Percentiles rank a stretch among this genome's conserved stretches.
These are phyloP conservation scores for Cytospora chrysosperma DNA, from an alignment of 2,329 filamentous ascomycete genomes.

Conservation along the genomic window DNA sequence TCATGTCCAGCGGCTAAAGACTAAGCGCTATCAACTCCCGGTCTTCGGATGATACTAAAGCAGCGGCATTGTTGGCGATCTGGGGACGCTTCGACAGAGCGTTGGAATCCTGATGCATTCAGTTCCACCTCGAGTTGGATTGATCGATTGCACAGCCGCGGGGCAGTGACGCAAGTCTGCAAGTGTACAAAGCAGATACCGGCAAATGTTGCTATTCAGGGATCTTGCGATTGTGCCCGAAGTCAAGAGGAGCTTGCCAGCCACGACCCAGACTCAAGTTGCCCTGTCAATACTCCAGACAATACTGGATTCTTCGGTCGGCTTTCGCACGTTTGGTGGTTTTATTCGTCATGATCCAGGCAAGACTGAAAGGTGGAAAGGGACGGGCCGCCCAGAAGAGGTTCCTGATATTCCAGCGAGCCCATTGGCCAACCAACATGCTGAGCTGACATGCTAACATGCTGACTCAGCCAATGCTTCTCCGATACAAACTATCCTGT, in stretches of 20 bases:
- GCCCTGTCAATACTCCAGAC: background rate
- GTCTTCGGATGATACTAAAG: background rate
- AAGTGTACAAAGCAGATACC: constrained; percentile 8
- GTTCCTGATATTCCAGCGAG: background rate
- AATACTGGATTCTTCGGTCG: background rate
- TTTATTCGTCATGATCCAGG: background rate
- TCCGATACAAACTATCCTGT: background rate
- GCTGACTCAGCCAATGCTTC: background rate
- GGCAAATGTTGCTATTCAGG: background rate
- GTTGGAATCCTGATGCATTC: background rate
- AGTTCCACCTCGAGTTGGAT: background rate
- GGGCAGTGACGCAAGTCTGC: constrained; percentile 3
- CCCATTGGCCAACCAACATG: background rate
- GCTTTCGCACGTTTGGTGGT: background rate
- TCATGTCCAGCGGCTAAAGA: background rate
- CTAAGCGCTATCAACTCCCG: background rate
- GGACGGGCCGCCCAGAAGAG: background rate
- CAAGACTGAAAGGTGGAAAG: background rate
- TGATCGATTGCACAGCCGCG: constrained; percentile 7
- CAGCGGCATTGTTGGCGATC: background rate
- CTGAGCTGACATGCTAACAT: too few species aligned
- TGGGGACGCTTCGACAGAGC: background rate
- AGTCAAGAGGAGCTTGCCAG: background rate
- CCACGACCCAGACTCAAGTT: background rate
- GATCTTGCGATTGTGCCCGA: background rate